Evolutionary conservation across 2,329 filamentous ascomycete species (phyloP).

Genomic region (Septoria petroselini): DNA sequence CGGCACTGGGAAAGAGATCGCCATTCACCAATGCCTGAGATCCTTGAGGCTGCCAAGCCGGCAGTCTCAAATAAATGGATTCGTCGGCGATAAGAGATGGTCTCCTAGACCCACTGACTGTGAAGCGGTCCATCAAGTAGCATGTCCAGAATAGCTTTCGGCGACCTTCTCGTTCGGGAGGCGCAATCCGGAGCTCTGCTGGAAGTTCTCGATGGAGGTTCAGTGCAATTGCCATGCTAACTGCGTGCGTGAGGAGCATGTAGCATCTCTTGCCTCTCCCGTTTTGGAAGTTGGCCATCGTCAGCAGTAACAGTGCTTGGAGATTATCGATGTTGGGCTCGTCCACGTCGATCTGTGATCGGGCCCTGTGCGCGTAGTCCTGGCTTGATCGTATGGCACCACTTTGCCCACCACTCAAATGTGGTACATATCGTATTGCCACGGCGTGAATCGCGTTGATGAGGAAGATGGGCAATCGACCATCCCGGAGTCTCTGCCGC

Average conservation of each 20-base stretch:
- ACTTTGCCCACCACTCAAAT: constrained; percentile 62
- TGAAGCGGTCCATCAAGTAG: constrained; percentile 81
- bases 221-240: constrained; percentile 79
- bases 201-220: constrained; percentile 77
- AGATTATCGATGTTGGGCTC: constrained; percentile 76
- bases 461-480: constrained; percentile 57
- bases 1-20: constrained; percentile 77
- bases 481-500: constrained; percentile 67
- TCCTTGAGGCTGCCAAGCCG: constrained; percentile 66
- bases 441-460: constrained; percentile 54
- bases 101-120: constrained; percentile 74
- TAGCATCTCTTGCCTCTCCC: constrained; percentile 82
- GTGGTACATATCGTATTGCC: constrained; percentile 62
- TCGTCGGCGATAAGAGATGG: constrained; percentile 78
- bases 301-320: constrained; percentile 71
- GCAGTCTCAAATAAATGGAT: constrained; percentile 69
- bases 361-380: constrained; percentile 68
- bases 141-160: constrained; percentile 85
- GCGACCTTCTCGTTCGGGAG: constrained; percentile 70
- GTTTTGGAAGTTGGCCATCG: constrained; percentile 70
- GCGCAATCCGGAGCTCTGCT: constrained; percentile 57
- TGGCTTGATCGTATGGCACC: constrained; percentile 66
- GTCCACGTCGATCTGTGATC: constrained; percentile 70
- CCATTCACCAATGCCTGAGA: constrained; percentile 65
- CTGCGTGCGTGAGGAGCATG: constrained; percentile 76